Percentiles rank a stretch among this genome's conserved stretches.
Conservation (phyloP, 176 grass and related monocot genomes). For the Rhynchospora breviuscula region DNA sequence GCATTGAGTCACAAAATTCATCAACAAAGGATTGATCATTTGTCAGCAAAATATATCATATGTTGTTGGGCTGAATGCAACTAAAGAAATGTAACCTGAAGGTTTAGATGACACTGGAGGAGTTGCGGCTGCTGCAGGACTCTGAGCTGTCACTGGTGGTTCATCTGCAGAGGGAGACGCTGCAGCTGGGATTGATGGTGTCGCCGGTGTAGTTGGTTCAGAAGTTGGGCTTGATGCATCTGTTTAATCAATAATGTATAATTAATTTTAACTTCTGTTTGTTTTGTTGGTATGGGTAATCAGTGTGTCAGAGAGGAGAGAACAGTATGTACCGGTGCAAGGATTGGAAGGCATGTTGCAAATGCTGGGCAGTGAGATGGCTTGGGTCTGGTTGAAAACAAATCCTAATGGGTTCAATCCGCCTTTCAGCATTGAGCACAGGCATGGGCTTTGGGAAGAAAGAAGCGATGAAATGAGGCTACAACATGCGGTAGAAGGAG, state of each 20-base stretch:
- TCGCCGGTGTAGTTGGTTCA: background rate
- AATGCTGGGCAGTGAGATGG: conserved; percentile 50
- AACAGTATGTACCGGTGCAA: conserved; percentile 42
- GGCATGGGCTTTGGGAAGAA: conserved; percentile 52
- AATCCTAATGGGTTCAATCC: conserved; percentile 39
- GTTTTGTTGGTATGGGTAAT: background rate
- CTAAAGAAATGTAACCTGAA: background rate
- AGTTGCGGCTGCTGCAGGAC: background rate
- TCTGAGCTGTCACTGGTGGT: conserved; percentile 3
- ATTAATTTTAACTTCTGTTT: background rate
- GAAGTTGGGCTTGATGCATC: background rate
- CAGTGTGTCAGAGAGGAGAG: too few relatives aligned
- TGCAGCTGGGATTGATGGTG: conserved; percentile 16
- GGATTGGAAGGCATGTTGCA: conserved; percentile 65
- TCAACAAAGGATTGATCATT: background rate
- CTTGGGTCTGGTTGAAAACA: conserved; percentile 62
- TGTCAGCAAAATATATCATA: background rate
- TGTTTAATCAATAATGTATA: background rate
- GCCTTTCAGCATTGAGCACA: conserved; percentile 49
- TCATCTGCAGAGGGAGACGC: background rate
- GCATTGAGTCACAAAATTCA: background rate
- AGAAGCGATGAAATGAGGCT: conserved; percentile 40
- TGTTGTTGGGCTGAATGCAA: background rate
- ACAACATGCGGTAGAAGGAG: conserved; percentile 56
- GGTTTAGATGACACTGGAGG: conserved; percentile 10